These are phyloP conservation scores for Chaetomium tenue DNA, from an alignment of 495 filamentous ascomycete genomes.

Conservation along the genomic window DNA sequence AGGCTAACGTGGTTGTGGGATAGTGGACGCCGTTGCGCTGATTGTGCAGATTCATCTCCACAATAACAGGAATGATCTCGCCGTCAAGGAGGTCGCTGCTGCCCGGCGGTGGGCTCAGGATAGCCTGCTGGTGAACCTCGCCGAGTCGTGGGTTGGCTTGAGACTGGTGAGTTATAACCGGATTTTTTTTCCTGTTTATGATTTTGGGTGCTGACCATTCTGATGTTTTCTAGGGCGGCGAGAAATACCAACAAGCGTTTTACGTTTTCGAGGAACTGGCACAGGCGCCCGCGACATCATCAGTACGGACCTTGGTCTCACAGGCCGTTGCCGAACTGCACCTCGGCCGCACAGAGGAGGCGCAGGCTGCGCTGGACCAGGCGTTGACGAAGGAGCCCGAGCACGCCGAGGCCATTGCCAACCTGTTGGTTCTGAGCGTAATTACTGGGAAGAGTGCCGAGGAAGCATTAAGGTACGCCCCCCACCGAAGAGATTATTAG, in stretches of 20 bases:
- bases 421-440: slow-evolving; percentile 73
- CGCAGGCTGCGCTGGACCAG: slow-evolving; percentile 78
- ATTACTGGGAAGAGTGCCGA: slow-evolving; percentile 66
- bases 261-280: slow-evolving; percentile 98
- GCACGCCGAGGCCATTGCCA: slow-evolving; percentile 72
- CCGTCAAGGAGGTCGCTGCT: slow-evolving; percentile 81
- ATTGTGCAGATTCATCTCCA: slow-evolving; percentile 87
- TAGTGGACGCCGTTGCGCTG: slow-evolving; percentile 64
- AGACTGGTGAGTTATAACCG: slow-evolving; percentile 62
- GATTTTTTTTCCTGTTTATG: too few relatives aligned
- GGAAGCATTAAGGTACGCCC: slow-evolving; percentile 59
- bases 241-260: slow-evolving; percentile 94
- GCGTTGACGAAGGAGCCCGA: slow-evolving; percentile 71
- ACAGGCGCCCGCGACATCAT: slow-evolving; percentile 70
- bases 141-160: slow-evolving; percentile 92
- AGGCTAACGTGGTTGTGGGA: slow-evolving; percentile 12
- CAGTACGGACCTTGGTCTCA: slow-evolving; percentile 66
- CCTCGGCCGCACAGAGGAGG: slow-evolving; percentile 83
- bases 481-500: neutral
- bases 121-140: slow-evolving; percentile 86
- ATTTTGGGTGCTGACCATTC: slow-evolving; percentile 1
- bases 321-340: slow-evolving; percentile 93
- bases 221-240: slow-evolving; percentile 64
- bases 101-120: slow-evolving; percentile 96
- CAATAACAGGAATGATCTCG: slow-evolving; percentile 87